A percentile compares a stretch with the other conserved stretches of the same genome.
These are phyloP conservation scores for Aspergillus aculeatinus DNA, from an alignment of 2,329 filamentous ascomycete genomes.

Conservation along the genomic window DNA sequence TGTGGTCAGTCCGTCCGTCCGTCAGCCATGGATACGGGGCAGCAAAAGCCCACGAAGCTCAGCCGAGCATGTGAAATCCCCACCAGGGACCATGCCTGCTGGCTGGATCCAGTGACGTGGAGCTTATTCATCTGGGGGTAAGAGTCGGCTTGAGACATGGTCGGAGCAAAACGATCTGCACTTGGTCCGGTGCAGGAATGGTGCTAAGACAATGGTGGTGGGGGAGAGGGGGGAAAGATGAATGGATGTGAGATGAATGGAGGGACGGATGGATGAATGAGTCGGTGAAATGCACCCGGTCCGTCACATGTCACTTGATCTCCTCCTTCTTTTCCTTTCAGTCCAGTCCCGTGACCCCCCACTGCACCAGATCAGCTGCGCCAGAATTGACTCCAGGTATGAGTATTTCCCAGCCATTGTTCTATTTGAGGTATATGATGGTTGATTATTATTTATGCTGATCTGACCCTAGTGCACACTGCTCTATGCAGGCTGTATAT, in stretches of 20 bases:
- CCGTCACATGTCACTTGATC: background rate
- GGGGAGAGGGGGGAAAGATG: constrained; percentile 7
- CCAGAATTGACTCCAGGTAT: background rate
- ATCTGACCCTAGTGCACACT: too few species aligned
- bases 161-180: background rate
- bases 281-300: background rate
- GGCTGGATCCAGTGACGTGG: background rate
- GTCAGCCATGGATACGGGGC: constrained; percentile 5
- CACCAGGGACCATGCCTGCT: constrained; percentile 4
- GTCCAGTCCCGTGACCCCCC: background rate
- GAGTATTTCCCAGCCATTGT: background rate
- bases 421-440: background rate
- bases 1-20: too few species aligned
- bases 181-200: background rate
- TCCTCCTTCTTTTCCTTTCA: background rate
- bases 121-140: constrained; percentile 9
- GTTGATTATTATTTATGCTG: too few species aligned
- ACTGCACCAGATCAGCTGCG: background rate
- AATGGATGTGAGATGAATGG: background rate
- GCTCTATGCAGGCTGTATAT: too few species aligned
- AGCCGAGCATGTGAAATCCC: constrained; percentile 10
- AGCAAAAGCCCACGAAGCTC: background rate
- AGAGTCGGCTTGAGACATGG: background rate
- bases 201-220: constrained; percentile 10
- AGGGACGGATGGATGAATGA: background rate